Conservation (phyloP, 139 green algal genomes). For the Bryopsis sp. region DNA sequence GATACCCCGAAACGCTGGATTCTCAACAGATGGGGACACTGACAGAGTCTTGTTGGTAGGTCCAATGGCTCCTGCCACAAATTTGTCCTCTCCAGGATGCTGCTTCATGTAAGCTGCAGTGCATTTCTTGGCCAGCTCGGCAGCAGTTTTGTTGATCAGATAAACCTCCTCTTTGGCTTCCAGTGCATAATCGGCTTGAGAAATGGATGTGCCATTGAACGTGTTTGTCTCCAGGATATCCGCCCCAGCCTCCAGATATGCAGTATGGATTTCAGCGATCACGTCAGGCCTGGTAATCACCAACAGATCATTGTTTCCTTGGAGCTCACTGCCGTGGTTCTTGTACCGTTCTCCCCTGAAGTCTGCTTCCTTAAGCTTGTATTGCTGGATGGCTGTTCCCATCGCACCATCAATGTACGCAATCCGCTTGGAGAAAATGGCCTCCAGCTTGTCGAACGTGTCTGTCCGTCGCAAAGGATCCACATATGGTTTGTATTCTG, state of each 20-base stretch:
- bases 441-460: constrained; percentile 62
- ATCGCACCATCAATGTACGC: constrained; percentile 95
- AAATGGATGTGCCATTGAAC: constrained; percentile 92
- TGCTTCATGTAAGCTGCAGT: constrained; percentile 58
- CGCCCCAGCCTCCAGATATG: constrained; percentile 80
- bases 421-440: constrained; percentile 81
- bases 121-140: constrained; percentile 72
- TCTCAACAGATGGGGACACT: constrained; percentile 93
- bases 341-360: constrained; percentile 66
- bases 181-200: constrained; percentile 89
- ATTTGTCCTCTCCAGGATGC: constrained; percentile 70
- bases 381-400: constrained; percentile 84
- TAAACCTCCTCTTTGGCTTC: constrained; percentile 77
- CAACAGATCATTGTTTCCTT: constrained; percentile 97
- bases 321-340: constrained; percentile 81
- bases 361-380: constrained; percentile 86
- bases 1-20: constrained; percentile 86
- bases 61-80: constrained; percentile 89
- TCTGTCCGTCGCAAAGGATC: constrained; percentile 27
- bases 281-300: constrained; percentile 91
- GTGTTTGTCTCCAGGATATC: constrained; percentile 99
- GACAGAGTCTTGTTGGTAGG: constrained; percentile 95
- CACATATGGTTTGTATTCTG: constrained; percentile 33
- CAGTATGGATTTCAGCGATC: constrained; percentile 85
- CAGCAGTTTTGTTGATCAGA: constrained; percentile 83